phyloP scores from a whole-genome alignment of 768 basidiomycete species.

The Hortiboletus campestris region DNA sequence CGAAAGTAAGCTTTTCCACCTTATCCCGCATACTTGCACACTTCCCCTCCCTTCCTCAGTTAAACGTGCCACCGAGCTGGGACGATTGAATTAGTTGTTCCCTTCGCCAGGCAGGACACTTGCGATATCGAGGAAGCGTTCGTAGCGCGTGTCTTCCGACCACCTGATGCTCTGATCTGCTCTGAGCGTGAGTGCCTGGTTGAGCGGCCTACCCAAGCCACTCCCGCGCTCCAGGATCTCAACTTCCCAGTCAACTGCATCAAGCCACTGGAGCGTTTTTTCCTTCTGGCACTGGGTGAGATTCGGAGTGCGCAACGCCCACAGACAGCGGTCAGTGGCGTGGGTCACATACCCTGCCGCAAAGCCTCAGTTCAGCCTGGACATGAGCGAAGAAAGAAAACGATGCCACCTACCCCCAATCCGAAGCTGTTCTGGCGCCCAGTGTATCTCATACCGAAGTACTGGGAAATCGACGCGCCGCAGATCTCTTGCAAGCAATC shows the following conservation, averaged over 20 bases:
- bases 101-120: constrained; percentile 31
- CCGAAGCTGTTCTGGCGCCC: constrained; percentile 60
- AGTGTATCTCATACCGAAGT: constrained; percentile 65
- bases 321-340: constrained; percentile 60
- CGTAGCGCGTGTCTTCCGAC: constrained; percentile 55
- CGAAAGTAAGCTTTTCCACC: background rate
- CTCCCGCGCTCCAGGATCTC: constrained; percentile 37
- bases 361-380: background rate
- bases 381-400: background rate
- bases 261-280: constrained; percentile 57
- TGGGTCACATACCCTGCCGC: constrained; percentile 67
- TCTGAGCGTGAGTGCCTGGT: constrained; percentile 46
- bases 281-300: constrained; percentile 45
- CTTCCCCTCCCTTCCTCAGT: background rate
- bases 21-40: background rate
- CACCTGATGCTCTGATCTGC: constrained; percentile 52
- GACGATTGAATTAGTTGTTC: background rate
- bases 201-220: constrained; percentile 29
- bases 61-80: background rate
- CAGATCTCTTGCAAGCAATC: constrained; percentile 64
- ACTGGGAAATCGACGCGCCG: constrained; percentile 54
- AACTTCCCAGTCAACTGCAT: constrained; percentile 46
- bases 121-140: constrained; percentile 37
- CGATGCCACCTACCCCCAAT: constrained; percentile 43
- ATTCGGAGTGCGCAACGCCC: constrained; percentile 54